These are phyloP conservation scores for Pleurotus giganteus DNA, from an alignment of 768 basidiomycete species.

Conservation along the genomic window DNA sequence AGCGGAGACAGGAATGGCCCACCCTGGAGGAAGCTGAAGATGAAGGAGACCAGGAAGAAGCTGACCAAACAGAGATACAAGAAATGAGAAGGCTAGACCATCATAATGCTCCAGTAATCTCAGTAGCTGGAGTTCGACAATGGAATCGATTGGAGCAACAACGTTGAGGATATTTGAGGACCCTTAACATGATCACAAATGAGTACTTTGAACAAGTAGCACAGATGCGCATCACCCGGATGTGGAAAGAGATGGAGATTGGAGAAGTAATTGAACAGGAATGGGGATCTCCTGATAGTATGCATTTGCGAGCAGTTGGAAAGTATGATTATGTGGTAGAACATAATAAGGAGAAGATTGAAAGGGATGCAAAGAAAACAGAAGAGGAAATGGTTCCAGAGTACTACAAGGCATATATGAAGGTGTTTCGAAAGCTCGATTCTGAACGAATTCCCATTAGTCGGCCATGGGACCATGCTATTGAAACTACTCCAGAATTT, in stretches of 20 bases:
- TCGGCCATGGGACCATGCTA: not conserved
- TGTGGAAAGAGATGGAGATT: not conserved
- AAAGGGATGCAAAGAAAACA: not conserved
- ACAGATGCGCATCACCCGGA: not conserved
- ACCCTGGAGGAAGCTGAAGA: not conserved
- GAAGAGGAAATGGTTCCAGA: not conserved
- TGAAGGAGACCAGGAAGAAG: not conserved
- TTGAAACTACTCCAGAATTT: not conserved
- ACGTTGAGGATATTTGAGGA: not conserved
- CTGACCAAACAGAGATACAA: not conserved
- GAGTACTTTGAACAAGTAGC: not conserved
- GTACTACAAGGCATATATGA: not conserved
- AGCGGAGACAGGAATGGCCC: not conserved
- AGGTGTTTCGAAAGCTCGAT: not conserved
- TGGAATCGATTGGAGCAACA: not conserved
- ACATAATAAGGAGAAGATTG: not conserved
- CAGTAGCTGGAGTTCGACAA: not conserved
- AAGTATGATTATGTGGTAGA: too few species aligned
- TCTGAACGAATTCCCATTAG: not conserved
- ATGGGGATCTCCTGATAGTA: too few species aligned
- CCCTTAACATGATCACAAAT: not conserved
- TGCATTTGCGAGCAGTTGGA: too few species aligned
- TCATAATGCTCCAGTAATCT: too few species aligned
- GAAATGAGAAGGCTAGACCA: not conserved
- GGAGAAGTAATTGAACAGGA: too few species aligned